Evolutionary conservation across 2,329 filamentous ascomycete genomes (phyloP), one percentile per base, ranked within the genome.

Genomic region (Graphilbum sp.): DNA sequence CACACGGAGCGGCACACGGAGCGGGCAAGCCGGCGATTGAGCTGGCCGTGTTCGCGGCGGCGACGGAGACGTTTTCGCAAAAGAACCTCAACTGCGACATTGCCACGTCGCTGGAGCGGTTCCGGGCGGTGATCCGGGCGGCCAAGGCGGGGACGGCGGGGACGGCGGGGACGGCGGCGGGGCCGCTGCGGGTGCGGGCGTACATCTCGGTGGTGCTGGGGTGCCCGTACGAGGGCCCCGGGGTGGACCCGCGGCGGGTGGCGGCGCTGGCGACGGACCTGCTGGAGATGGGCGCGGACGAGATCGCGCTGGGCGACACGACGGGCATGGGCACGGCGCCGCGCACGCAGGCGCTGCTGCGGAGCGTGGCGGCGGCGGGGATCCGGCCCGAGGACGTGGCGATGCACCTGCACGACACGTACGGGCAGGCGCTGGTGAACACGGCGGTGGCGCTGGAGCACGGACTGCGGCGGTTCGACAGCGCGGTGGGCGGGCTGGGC

Each of bases 381-480:
- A 67, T 92, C 16, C 67, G 77, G 17, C 90, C 94, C 65, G 90
- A 98, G 62, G 90, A 96, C 50, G 71, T 98, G 45, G 79, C 88
- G 46, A 75, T 87, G 33, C 90, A 98, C 62, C 62, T 98, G 45
- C 77, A 90, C 51, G 87, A 95, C 52, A 90, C 98, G 60, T 66
- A 98, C 34, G 87, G 95, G 54, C 95, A 96, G 61, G 87, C 88
- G 2, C 76, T 78, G 1, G 81, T 92, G 57, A 96, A 90, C 0
- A 94, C 98, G 52, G 81, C 84, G 19, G 71, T 98, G 1, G 90
- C 98, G 63, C 61, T 34, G 65, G 65, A 5, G 73, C 72, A 9
- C 69, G 67, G 32, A 54, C 52, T 6, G 42, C 43, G 32, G 34
- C 23, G 11, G 24, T 72, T 92, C 52, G 85, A 93, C 52, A 73